These are phyloP conservation scores for Austroboletus niveus DNA, from an alignment of 1,284 basidiomycete species.

Conservation along the genomic window DNA sequence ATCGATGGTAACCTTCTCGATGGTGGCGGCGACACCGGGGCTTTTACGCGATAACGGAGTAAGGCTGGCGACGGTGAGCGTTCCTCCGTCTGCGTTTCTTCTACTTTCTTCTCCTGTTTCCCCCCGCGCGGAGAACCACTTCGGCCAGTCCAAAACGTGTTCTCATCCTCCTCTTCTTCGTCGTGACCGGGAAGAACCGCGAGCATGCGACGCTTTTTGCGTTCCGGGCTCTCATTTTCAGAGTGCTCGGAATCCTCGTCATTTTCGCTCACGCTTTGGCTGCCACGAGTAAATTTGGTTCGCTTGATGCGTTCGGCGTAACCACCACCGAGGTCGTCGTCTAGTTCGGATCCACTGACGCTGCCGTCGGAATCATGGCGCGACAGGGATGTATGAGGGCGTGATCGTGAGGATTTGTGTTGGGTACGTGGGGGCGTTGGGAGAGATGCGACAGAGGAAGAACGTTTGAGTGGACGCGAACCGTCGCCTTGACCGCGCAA, in stretches of 20 bases:
- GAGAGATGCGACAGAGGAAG: constrained; percentile 37
- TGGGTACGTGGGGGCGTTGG: constrained; percentile 37
- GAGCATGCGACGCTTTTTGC: constrained; percentile 29
- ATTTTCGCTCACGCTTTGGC: not conserved
- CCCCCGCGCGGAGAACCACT: constrained; percentile 9
- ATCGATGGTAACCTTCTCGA: constrained; percentile 31
- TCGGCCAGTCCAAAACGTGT: constrained; percentile 35
- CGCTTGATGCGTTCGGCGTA: constrained; percentile 10
- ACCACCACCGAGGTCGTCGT: constrained; percentile 10
- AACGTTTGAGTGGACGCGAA: constrained; percentile 32
- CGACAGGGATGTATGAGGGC: constrained; percentile 24
- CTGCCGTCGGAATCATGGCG: constrained; percentile 19
- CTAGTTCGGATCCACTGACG: constrained; percentile 24
- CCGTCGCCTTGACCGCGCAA: constrained; percentile 10
- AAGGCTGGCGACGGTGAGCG: constrained; percentile 27
- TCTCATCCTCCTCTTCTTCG: constrained; percentile 33
- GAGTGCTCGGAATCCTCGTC: constrained; percentile 7
- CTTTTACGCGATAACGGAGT: constrained; percentile 27
- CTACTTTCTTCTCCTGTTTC: constrained; percentile 5
- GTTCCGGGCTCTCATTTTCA: constrained; percentile 17
- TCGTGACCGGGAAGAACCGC: constrained; percentile 29
- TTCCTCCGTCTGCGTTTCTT: constrained; percentile 11
- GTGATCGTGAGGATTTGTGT: constrained; percentile 33
- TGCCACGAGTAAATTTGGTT: constrained; percentile 3
- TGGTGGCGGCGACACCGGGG: constrained; percentile 40